These are phyloP conservation scores for Spathaspora sp. DNA, from an alignment of 1,139 yeast genomes.

Conservation along the genomic window DNA sequence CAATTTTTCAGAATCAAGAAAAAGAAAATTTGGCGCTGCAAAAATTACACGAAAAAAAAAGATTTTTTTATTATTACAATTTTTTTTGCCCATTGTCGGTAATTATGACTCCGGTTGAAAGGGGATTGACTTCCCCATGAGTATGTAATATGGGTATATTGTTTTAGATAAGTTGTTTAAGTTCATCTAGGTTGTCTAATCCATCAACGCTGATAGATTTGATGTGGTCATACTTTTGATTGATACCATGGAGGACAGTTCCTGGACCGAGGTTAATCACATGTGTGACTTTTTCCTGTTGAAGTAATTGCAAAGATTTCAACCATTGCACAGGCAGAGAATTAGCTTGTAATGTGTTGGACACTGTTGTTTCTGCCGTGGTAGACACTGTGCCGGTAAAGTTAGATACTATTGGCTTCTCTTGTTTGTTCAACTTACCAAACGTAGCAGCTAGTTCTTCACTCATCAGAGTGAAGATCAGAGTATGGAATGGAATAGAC, in stretches of 20 bases:
- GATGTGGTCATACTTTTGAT: constrained; percentile 18
- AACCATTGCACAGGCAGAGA: constrained; percentile 48
- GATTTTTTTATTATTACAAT: background rate
- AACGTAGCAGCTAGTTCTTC: constrained; percentile 21
- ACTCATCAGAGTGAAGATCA: constrained; percentile 38
- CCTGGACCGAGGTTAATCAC: constrained; percentile 44
- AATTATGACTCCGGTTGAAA: background rate
- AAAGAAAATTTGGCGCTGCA: background rate
- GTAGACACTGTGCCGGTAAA: constrained; percentile 26
- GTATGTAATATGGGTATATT: background rate
- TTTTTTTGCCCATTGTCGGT: background rate
- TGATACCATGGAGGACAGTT: constrained; percentile 25
- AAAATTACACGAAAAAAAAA: background rate
- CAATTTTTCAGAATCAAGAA: background rate
- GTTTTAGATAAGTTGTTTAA: background rate
- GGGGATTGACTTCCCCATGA: background rate
- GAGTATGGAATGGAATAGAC: constrained; percentile 54
- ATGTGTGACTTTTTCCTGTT: constrained; percentile 17
- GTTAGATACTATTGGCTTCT: constrained; percentile 35
- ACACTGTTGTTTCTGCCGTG: constrained; percentile 20
- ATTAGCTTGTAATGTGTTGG: constrained; percentile 34
- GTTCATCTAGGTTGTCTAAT: constrained; percentile 1
- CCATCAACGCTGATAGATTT: constrained; percentile 7
- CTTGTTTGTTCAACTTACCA: constrained; percentile 15
- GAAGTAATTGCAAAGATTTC: constrained; percentile 27